Conservation (phyloP, 306 rosid species). For the Lupinus albus region DNA sequence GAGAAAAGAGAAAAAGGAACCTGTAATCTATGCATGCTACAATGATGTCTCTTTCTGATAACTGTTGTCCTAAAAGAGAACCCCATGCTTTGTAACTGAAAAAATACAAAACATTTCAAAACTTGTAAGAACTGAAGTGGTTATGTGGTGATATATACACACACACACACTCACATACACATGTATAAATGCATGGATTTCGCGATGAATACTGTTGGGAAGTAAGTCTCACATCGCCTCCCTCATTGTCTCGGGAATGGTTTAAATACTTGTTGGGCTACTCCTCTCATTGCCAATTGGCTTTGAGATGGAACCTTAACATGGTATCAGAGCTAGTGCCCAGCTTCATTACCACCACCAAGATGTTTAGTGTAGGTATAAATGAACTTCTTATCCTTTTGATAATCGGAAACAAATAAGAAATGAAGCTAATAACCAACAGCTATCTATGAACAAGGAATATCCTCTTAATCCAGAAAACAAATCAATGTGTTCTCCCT, state of each 20-base stretch:
- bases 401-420: background rate
- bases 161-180: background rate
- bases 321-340: too few species aligned
- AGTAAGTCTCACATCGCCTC: too few species aligned
- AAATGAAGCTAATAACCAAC: constrained; percentile 20
- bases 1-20: constrained; percentile 41
- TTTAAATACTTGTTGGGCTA: too few species aligned
- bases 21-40: constrained; percentile 98
- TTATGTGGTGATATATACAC: background rate
- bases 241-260: too few species aligned
- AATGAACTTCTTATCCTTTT: constrained; percentile 16
- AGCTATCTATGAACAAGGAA: constrained; percentile 17
- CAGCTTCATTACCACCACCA: too few species aligned
- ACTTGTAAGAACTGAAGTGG: constrained; percentile 22
- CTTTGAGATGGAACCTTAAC: too few species aligned
- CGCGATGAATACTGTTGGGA: too few species aligned
- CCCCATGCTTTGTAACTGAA: constrained; percentile 97
- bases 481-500: background rate
- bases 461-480: constrained; percentile 11
- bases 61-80: constrained; percentile 83
- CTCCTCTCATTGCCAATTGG: too few species aligned
- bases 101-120: constrained; percentile 33
- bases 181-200: too few species aligned
- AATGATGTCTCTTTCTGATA: constrained; percentile 85
- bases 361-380: too few species aligned